Evolutionary conservation across 129 eudicot genomes (phyloP).

Genomic region (Flaveria brownii): DNA sequence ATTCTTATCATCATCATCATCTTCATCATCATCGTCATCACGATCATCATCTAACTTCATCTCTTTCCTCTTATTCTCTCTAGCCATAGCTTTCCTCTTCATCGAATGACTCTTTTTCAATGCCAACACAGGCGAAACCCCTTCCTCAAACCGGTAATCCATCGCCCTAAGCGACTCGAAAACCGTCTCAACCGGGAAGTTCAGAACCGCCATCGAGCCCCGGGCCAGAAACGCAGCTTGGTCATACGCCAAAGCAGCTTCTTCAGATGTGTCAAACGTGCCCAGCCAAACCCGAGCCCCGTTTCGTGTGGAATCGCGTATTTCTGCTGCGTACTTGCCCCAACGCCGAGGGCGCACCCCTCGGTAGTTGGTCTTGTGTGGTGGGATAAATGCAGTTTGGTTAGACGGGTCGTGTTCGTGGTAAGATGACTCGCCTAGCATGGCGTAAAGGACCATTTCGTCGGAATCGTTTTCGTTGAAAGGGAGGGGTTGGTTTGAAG

Average conservation of each 20-base stretch:
- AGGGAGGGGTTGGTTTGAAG: slow-evolving; percentile 32
- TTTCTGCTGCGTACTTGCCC: slow-evolving; percentile 61
- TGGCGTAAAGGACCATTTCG: slow-evolving; percentile 28
- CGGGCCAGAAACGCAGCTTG: slow-evolving; percentile 57
- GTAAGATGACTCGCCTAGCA: slow-evolving; percentile 34
- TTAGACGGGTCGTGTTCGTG: slow-evolving; percentile 14
- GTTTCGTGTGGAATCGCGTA: slow-evolving; percentile 55
- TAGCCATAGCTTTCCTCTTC: slow-evolving; percentile 31
- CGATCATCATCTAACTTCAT: slow-evolving; percentile 8
- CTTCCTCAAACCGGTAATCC: slow-evolving; percentile 36
- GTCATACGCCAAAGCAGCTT: slow-evolving; percentile 58
- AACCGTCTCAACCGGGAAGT: slow-evolving; percentile 46
- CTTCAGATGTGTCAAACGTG: slow-evolving; percentile 56
- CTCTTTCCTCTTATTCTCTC: slow-evolving; percentile 31
- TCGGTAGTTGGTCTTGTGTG: slow-evolving; percentile 32
- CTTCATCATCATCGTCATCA: neutral
- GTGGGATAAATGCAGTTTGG: neutral
- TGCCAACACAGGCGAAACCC: slow-evolving; percentile 56
- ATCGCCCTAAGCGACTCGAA: slow-evolving; percentile 47
- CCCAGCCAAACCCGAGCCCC: slow-evolving; percentile 65
- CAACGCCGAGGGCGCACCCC: slow-evolving; percentile 52
- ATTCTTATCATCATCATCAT: neutral
- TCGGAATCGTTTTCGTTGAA: slow-evolving; percentile 39
- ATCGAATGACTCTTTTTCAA: slow-evolving; percentile 47
- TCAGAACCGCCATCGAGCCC: slow-evolving; percentile 53